Conservation (phyloP, 202 grass and related monocot genomes). For the Schoenoplectus tabernaemontani region DNA sequence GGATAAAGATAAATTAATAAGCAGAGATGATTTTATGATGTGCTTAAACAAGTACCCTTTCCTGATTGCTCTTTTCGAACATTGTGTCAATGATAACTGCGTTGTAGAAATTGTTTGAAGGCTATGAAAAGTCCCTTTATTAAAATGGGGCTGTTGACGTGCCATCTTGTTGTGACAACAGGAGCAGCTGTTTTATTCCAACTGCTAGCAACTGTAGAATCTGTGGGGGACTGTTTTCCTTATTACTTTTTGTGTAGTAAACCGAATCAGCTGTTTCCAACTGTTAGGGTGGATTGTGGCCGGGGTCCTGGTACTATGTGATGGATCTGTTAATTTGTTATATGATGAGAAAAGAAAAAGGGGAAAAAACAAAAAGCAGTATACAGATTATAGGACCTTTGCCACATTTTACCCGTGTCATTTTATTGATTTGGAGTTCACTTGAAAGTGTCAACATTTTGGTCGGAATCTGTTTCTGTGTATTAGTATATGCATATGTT, state of each 20-base stretch:
- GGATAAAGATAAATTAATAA: conserved; percentile 40
- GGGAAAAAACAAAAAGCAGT: background rate
- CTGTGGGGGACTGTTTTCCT: background rate
- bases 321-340: background rate
- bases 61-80: conserved; percentile 58
- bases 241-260: conserved; percentile 19
- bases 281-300: conserved; percentile 8
- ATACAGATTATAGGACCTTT: background rate
- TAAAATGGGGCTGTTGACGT: background rate
- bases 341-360: background rate
- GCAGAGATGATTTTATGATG: conserved; percentile 54
- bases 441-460: background rate
- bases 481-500: background rate
- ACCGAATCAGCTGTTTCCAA: background rate
- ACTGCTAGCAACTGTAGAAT: background rate
- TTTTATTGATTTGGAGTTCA: background rate
- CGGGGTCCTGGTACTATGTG: background rate
- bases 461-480: conserved; percentile 13
- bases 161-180: background rate
- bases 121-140: conserved; percentile 5
- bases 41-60: conserved; percentile 67
- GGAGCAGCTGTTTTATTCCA: background rate
- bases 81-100: conserved; percentile 35
- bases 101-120: conserved; percentile 54
- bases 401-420: background rate